Evolutionary conservation across 2,329 filamentous ascomycete species (phyloP).

Genomic region (Neobulgaria alba): DNA sequence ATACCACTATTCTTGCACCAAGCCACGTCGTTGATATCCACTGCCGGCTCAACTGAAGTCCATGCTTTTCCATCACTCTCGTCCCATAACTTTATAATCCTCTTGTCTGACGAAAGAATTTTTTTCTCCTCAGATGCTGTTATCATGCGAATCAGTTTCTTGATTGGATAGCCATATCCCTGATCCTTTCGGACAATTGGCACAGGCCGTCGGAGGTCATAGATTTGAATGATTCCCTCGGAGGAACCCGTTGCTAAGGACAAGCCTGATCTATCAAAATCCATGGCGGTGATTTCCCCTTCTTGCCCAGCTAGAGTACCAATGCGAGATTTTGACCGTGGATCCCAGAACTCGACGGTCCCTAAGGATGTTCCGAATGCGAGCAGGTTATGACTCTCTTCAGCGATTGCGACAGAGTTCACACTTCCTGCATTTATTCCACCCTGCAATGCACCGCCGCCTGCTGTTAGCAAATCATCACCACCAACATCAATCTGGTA

Average conservation of each 20-base stretch:
- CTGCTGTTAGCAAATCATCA: slow-evolving; percentile 59
- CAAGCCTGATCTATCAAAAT: slow-evolving; percentile 77
- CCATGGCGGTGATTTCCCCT: slow-evolving; percentile 74
- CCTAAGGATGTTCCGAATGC: slow-evolving; percentile 91
- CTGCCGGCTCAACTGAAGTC: slow-evolving; percentile 91
- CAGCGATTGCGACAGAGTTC: slow-evolving; percentile 79
- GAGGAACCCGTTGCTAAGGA: slow-evolving; percentile 83
- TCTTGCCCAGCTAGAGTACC: slow-evolving; percentile 64
- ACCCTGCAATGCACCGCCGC: slow-evolving; percentile 73
- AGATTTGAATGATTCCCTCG: slow-evolving; percentile 78
- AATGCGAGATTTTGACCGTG: slow-evolving; percentile 71
- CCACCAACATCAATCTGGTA: slow-evolving; percentile 86
- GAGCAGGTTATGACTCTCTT: slow-evolving; percentile 79
- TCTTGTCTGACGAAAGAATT: slow-evolving; percentile 84
- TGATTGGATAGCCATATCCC: slow-evolving; percentile 87
- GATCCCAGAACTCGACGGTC: slow-evolving; percentile 97
- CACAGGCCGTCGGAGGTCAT: slow-evolving; percentile 80
- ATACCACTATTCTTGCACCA: slow-evolving; percentile 91
- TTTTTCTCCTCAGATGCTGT: slow-evolving; percentile 72
- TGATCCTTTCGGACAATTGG: slow-evolving; percentile 89
- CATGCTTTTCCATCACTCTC: slow-evolving; percentile 73
- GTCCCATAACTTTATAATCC: slow-evolving; percentile 97
- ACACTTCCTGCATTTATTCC: slow-evolving; percentile 79
- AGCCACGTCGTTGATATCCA: slow-evolving; percentile 89
- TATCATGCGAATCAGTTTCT: slow-evolving; percentile 69